Conservation (phyloP, 1,284 basidiomycete genomes). For the Tylopilus sp. region DNA sequence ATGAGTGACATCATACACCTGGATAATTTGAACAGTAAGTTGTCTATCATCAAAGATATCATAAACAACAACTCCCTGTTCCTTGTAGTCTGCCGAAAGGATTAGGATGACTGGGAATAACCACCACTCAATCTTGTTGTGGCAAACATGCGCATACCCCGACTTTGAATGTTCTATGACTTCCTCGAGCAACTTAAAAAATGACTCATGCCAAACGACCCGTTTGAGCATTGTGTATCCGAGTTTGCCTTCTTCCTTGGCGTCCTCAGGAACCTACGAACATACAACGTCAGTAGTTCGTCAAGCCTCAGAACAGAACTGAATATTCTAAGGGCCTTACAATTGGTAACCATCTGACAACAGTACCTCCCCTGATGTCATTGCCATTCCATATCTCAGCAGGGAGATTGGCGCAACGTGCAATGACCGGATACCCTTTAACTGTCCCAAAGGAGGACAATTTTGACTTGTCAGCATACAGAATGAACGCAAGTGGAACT, state of each 20-base stretch:
- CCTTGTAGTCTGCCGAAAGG: constrained; percentile 28
- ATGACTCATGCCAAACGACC: constrained; percentile 42
- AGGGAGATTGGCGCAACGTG: constrained; percentile 48
- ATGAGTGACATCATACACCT: constrained; percentile 32
- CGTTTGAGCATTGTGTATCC: constrained; percentile 45
- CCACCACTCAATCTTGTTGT: constrained; percentile 11
- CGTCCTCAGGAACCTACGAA: constrained; percentile 41
- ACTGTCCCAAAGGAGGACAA: constrained; percentile 32
- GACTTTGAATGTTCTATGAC: neutral
- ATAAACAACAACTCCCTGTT: constrained; percentile 22
- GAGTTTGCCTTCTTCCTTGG: constrained; percentile 37
- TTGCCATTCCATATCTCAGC: constrained; percentile 47
- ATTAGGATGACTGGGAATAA: constrained; percentile 29
- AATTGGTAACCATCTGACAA: constrained; percentile 56
- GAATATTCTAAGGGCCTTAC: constrained; percentile 41
- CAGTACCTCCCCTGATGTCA: constrained; percentile 47
- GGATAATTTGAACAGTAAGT: neutral
- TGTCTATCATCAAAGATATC: neutral
- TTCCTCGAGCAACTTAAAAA: constrained; percentile 27
- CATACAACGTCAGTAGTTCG: neutral
- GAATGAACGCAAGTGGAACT: constrained; percentile 5
- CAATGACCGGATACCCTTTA: constrained; percentile 55
- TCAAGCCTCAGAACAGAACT: too few species aligned
- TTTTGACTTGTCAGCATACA: constrained; percentile 30
- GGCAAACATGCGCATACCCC: constrained; percentile 18